Conservation (phyloP, 2,329 filamentous ascomycete species). For the Calonectria hawksworthii region DNA sequence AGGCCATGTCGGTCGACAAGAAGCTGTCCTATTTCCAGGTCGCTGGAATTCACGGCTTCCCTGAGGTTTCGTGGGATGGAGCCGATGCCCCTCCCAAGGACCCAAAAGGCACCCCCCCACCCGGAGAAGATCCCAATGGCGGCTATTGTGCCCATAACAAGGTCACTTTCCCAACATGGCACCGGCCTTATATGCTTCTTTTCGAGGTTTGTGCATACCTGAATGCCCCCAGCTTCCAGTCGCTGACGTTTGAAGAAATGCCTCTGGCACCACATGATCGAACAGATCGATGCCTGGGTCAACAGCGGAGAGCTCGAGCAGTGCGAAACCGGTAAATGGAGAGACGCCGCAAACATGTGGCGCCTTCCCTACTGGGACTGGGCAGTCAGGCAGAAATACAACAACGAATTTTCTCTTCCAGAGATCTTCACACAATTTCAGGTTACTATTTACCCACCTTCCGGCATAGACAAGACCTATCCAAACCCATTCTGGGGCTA, state of each 20-base stretch:
- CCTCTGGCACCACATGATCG: conserved; percentile 25
- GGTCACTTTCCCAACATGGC: conserved; percentile 32
- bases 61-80: conserved; percentile 21
- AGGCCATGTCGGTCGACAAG: conserved; percentile 15
- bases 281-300: conserved; percentile 18
- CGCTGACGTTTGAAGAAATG: conserved; percentile 21
- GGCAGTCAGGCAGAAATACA: conserved; percentile 41
- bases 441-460: background rate
- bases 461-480: background rate
- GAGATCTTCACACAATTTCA: background rate
- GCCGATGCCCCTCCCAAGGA: background rate
- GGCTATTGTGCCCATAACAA: conserved; percentile 31
- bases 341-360: conserved; percentile 45
- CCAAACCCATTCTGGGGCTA: conserved; percentile 20
- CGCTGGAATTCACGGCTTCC: conserved; percentile 32
- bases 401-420: conserved; percentile 8
- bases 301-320: background rate
- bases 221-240: accelerated
- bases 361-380: conserved; percentile 54
- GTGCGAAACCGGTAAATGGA: conserved; percentile 33
- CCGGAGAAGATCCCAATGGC: background rate
- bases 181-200: conserved; percentile 27
- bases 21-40: conserved; percentile 32
- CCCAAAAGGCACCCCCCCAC: too few relatives aligned
- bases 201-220: conserved; percentile 17